Percentiles rank a stretch among this genome's conserved stretches.
Conservation (phyloP, 202 grass and related monocot species). For the Carex arenaria region DNA sequence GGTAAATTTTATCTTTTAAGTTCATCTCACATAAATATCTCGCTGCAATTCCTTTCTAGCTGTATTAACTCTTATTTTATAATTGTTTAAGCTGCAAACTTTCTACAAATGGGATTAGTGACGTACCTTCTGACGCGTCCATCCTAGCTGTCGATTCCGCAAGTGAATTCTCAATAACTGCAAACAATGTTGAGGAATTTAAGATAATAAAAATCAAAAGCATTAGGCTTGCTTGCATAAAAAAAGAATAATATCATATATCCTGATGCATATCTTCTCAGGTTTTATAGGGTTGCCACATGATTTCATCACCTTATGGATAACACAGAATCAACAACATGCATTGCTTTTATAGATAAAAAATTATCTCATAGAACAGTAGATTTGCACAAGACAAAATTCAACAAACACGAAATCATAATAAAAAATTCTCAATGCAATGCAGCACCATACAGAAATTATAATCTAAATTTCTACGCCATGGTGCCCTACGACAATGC, state of each 20-base stretch:
- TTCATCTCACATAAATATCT: background rate
- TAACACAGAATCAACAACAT: background rate
- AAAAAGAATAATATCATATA: background rate
- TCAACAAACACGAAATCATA: background rate
- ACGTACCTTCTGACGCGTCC: constrained; percentile 96
- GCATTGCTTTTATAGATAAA: background rate
- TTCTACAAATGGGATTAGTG: background rate
- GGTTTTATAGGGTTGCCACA: background rate
- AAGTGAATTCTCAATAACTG: constrained; percentile 91
- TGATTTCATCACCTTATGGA: background rate
- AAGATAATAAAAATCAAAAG: background rate
- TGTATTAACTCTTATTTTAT: background rate
- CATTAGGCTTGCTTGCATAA: background rate
- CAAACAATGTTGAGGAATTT: background rate
- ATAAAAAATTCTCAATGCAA: background rate
- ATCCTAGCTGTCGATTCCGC: constrained; percentile 66
- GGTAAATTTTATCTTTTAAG: background rate
- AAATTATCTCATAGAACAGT: background rate
- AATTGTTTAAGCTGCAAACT: background rate
- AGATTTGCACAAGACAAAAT: background rate
- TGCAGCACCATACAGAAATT: background rate
- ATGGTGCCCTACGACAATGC: background rate
- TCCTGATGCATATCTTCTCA: background rate
- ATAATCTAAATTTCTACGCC: background rate
- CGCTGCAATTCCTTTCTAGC: background rate